Evolutionary conservation across 2,329 filamentous ascomycete genomes (phyloP).

Genomic region (Aspergillus costaricaensis): DNA sequence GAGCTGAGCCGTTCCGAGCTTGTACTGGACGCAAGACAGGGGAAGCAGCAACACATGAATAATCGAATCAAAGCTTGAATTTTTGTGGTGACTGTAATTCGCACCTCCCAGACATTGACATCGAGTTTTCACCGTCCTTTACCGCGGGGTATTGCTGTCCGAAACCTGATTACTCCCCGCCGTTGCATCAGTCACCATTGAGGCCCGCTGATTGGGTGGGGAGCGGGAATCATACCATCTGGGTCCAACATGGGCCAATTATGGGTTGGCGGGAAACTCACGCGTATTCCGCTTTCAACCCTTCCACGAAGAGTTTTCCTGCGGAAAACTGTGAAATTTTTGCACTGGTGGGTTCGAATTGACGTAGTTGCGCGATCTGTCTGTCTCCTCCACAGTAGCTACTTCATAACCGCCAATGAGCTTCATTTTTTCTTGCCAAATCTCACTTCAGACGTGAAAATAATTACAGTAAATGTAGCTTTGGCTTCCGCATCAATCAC

Average conservation of each 20-base stretch:
- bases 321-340: not conserved
- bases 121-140: not conserved
- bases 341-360: not conserved
- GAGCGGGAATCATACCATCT: not conserved
- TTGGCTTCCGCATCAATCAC: no score
- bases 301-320: not conserved
- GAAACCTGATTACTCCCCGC: not conserved
- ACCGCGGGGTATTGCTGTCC: not conserved
- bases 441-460: no score
- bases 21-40: not conserved
- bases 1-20: not conserved
- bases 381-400: no score
- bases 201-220: not conserved
- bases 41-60: not conserved
- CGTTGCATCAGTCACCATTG: not conserved
- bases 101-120: not conserved
- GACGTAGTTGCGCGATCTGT: no score
- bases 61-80: not conserved
- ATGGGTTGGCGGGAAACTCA: not conserved
- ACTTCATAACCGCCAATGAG: no score
- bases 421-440: no score
- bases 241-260: not conserved
- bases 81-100: not conserved
- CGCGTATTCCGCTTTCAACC: not conserved
- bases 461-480: no score